phyloP scores from a whole-genome alignment of 2,329 filamentous ascomycete genomes.

The Aspergillus tubingensis region DNA sequence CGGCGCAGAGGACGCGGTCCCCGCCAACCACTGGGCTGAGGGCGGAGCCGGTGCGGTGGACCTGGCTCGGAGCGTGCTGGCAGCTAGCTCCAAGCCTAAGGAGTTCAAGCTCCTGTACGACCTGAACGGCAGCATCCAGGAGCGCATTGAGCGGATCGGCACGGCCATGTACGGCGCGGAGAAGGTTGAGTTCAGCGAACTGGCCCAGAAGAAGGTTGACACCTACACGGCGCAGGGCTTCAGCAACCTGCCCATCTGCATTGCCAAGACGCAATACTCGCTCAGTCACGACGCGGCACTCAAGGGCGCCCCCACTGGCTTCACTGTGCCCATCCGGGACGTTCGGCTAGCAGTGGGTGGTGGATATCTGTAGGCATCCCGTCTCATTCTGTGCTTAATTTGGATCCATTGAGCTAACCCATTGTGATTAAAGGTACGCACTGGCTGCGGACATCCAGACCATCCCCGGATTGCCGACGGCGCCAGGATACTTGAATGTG shows the following conservation, averaged over 20 bases:
- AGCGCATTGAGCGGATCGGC: slow-evolving; percentile 88
- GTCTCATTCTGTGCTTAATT: slow-evolving; percentile 7
- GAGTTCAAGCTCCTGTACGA: slow-evolving; percentile 86
- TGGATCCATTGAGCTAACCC: slow-evolving; percentile 35
- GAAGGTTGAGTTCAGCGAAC: slow-evolving; percentile 87
- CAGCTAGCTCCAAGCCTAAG: slow-evolving; percentile 78
- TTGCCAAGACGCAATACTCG: slow-evolving; percentile 98
- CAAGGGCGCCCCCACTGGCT: slow-evolving; percentile 93
- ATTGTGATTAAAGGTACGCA: slow-evolving; percentile 65
- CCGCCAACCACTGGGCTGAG: slow-evolving; percentile 95
- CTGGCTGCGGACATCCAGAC: slow-evolving; percentile 97
- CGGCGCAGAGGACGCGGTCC: slow-evolving; percentile 89
- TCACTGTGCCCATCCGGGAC: slow-evolving; percentile 91
- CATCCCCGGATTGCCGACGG: slow-evolving; percentile 91
- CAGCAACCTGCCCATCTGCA: slow-evolving; percentile 88
- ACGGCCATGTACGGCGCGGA: slow-evolving; percentile 92
- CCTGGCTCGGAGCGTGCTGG: slow-evolving; percentile 82
- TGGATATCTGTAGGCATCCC: slow-evolving; percentile 72
- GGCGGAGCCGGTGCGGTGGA: slow-evolving; percentile 88
- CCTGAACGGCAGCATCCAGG: slow-evolving; percentile 75
- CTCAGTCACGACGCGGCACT: slow-evolving; percentile 88
- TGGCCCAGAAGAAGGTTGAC: slow-evolving; percentile 94
- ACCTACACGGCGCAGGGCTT: slow-evolving; percentile 92
- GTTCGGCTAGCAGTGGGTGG: slow-evolving; percentile 92
- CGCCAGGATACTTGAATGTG: slow-evolving; percentile 92